Conservation (phyloP, 2,329 filamentous ascomycete genomes). For the Proliferodiscus dingleyae region DNA sequence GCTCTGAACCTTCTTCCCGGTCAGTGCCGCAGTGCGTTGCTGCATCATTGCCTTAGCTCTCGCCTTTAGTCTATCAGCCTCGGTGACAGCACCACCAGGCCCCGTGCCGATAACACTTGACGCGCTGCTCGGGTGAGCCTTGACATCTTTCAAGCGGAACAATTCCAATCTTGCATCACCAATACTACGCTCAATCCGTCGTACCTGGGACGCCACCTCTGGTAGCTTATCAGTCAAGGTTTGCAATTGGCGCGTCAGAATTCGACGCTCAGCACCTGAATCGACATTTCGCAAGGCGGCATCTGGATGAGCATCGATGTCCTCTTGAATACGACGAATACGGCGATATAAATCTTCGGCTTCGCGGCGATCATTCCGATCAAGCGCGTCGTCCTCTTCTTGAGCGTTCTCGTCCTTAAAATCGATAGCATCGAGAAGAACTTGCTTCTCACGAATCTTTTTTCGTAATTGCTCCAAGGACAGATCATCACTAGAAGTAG, state of each 20-base stretch:
- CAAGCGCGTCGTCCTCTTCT: conserved; percentile 88
- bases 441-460: conserved; percentile 88
- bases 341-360: conserved; percentile 91
- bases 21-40: conserved; percentile 86
- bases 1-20: conserved; percentile 71
- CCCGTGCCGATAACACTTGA: conserved; percentile 85
- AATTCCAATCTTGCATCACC: conserved; percentile 87
- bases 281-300: conserved; percentile 65
- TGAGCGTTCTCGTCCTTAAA: conserved; percentile 86
- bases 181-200: conserved; percentile 86
- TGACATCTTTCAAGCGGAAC: conserved; percentile 89
- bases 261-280: conserved; percentile 80
- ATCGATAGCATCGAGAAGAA: conserved; percentile 91
- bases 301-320: conserved; percentile 89
- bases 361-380: conserved; percentile 84
- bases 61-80: conserved; percentile 90
- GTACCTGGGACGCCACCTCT: conserved; percentile 85
- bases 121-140: conserved; percentile 78
- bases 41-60: conserved; percentile 98
- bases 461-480: conserved; percentile 85
- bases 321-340: conserved; percentile 85
- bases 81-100: conserved; percentile 83
- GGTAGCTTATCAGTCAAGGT: conserved; percentile 84
- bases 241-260: conserved; percentile 85
- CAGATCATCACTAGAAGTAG: conserved; percentile 73